Evolutionary conservation across 345 rosid genomes (phyloP), one percentile per base, ranked within the genome.

Genomic region (Syzygium oleosum): DNA sequence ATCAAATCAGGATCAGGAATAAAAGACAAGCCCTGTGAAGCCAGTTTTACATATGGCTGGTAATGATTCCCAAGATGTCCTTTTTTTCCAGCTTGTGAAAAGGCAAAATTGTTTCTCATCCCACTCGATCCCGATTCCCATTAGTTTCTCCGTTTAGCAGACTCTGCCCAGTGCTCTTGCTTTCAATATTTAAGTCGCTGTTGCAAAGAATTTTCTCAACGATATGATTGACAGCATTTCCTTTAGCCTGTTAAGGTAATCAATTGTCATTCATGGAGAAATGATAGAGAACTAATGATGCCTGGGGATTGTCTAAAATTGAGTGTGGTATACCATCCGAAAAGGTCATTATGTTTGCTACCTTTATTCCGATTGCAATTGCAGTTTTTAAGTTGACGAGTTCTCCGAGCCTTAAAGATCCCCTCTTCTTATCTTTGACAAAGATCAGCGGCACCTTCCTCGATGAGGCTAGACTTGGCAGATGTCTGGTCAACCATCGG

Each of bases 321-420:
- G 25, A 9, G 80, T 5, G 8, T 49, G 13, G 27, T 46, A 23
- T 6, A 49, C 53, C 85, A 84, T 84, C 85, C 85, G 1, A 84
- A 84, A 84, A 84, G 38, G 38, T 56, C 14, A n/a, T 65, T 31
- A 12, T 31, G 43, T 31, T 65, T 31, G 22, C 65, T 87, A 92
- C 96, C 89, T 95, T 94, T 52, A 96, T 86, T 85, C 97, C 96
- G 73, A 96, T 85, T 14, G 95, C 97, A 54, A 95, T 85, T 23
- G 96, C 93, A 3, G 97, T 94, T 92, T 93, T 95, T n/a, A 95
- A 93, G 59, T 92, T 93, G 85, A 95, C 93, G 52, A 96, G 92
- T 83, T 94, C 96, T 12, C 98, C 97, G 85, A 95, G 90, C 87
- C 96, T 91, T 63, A 92, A 90, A 51, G 97, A 95, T 29, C 96